These are phyloP conservation scores for Pilobolus umbonatus DNA, from an alignment of 192 early-diverging fungal genomes.

Conservation along the genomic window DNA sequence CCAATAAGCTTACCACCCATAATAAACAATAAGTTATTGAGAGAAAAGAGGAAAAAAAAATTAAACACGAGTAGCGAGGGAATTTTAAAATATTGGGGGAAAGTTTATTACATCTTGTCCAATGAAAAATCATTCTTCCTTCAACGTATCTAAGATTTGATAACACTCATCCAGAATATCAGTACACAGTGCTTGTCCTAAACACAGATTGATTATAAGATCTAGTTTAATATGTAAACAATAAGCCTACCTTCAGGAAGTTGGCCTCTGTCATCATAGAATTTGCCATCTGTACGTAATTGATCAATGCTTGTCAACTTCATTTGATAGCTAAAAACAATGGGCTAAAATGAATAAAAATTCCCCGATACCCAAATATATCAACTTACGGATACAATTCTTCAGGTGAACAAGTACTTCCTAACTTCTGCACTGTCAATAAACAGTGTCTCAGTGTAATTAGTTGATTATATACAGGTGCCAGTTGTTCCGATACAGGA, in stretches of 20 bases:
- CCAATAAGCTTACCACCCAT: background rate
- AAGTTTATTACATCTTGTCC: background rate
- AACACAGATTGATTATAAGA: background rate
- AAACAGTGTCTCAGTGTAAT: slow-evolving; percentile 64
- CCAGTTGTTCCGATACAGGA: slow-evolving; percentile 64
- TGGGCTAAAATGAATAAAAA: background rate
- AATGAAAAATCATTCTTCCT: slow-evolving; percentile 39
- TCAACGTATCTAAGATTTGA: slow-evolving; percentile 67
- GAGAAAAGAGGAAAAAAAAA: background rate
- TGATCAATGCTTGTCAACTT: slow-evolving; percentile 80
- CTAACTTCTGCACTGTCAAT: slow-evolving; percentile 59
- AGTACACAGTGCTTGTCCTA: slow-evolving; percentile 76
- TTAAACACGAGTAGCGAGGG: background rate
- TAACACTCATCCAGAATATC: slow-evolving; percentile 83
- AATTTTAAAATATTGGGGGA: too few relatives aligned
- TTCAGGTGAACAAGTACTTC: slow-evolving; percentile 51
- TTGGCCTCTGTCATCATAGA: slow-evolving; percentile 72
- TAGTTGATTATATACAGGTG: slow-evolving; percentile 70
- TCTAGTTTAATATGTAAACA: background rate
- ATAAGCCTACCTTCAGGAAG: slow-evolving; percentile 49
- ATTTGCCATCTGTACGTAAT: slow-evolving; percentile 79
- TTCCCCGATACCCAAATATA: background rate
- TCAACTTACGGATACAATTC: slow-evolving; percentile 61
- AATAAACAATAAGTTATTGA: background rate
- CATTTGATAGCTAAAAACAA: slow-evolving; percentile 57